Evolutionary conservation across 352 stramenopile genomes (phyloP).

Genomic region (Phytophthora pinifolia): DNA sequence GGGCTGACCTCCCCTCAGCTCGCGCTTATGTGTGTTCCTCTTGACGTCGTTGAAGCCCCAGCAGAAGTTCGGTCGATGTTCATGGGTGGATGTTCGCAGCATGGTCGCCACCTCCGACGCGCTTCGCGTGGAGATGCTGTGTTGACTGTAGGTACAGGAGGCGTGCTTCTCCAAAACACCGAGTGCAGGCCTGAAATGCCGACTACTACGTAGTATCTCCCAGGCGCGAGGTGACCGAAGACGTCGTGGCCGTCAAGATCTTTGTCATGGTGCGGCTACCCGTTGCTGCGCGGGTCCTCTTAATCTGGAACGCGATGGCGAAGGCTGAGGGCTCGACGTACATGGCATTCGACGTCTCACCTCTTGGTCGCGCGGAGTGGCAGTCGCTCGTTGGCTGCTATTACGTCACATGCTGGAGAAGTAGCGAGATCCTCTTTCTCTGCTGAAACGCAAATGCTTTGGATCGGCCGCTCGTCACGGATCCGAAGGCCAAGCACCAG

Average conservation of each 20-base stretch:
- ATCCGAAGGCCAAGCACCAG: conserved; percentile 14
- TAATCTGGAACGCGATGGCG: conserved; percentile 38
- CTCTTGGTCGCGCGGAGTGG: conserved; percentile 17
- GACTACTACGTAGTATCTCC: conserved; percentile 26
- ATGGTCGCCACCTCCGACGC: conserved; percentile 34
- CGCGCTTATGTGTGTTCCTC: conserved; percentile 3
- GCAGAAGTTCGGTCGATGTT: conserved; percentile 4
- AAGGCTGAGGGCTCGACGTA: conserved; percentile 28
- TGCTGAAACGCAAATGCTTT: conserved; percentile 30
- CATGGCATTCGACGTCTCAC: conserved; percentile 24
- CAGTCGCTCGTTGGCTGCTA: conserved; percentile 34
- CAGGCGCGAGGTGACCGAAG: conserved; percentile 12
- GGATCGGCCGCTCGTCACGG: conserved; percentile 1
- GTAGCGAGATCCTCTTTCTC: no score
- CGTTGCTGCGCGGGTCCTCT: conserved; percentile 10
- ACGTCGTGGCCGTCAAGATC: conserved; percentile 29
- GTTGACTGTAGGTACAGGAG: conserved; percentile 1
- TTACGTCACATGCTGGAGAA: no score
- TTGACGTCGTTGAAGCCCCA: neutral
- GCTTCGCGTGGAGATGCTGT: conserved; percentile 24
- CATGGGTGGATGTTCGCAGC: conserved; percentile 16
- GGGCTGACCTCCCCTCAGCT: conserved; percentile 4
- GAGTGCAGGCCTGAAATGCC: conserved; percentile 25
- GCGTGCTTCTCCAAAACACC: conserved; percentile 37
- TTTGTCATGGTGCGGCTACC: conserved; percentile 25